Evolutionary conservation across 495 filamentous ascomycete species (phyloP).

Genomic region (Bathelium albidoporum): DNA sequence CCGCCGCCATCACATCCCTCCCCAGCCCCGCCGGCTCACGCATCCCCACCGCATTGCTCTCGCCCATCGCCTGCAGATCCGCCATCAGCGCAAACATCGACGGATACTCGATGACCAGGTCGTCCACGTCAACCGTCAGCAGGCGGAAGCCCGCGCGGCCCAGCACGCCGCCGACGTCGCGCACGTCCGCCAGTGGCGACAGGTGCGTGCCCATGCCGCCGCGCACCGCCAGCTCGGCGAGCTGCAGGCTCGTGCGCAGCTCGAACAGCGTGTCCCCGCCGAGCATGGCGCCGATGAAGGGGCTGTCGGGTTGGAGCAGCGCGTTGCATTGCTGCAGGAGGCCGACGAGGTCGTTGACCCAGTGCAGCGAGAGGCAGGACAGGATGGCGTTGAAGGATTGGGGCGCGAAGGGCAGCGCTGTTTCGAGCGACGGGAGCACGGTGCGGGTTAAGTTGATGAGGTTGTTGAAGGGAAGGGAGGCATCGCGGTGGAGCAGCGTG

Average conservation of each 20-base stretch:
- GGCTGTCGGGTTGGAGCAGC: slow-evolving; percentile 78
- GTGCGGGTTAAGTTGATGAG: slow-evolving; percentile 59
- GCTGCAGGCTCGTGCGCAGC: slow-evolving; percentile 83
- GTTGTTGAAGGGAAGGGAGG: slow-evolving; percentile 61
- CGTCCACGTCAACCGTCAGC: slow-evolving; percentile 93
- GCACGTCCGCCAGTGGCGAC: slow-evolving; percentile 82
- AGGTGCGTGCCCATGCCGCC: slow-evolving; percentile 83
- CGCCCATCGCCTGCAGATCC: slow-evolving; percentile 74
- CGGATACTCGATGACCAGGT: slow-evolving; percentile 94
- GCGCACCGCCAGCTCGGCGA: slow-evolving; percentile 78
- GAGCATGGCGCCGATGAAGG: slow-evolving; percentile 92
- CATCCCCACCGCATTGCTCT: slow-evolving; percentile 20
- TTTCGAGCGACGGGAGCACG: slow-evolving; percentile 56
- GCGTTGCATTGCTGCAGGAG: slow-evolving; percentile 69
- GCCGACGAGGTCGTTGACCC: slow-evolving; percentile 92
- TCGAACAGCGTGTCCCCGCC: slow-evolving; percentile 93
- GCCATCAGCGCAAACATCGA: slow-evolving; percentile 82
- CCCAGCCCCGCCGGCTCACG: slow-evolving; percentile 44
- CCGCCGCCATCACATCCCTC: slow-evolving; percentile 77
- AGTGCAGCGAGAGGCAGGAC: slow-evolving; percentile 81
- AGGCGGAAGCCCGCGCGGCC: slow-evolving; percentile 86
- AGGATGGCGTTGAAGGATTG: slow-evolving; percentile 80
- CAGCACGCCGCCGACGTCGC: slow-evolving; percentile 81
- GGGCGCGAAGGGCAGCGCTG: slow-evolving; percentile 63
- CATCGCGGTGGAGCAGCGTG: slow-evolving; percentile 73